A percentile compares a stretch with the other conserved stretches of the same genome.
These are phyloP conservation scores for Colletotrichum tofieldiae DNA, from an alignment of 2,329 filamentous ascomycete genomes.

Conservation along the genomic window DNA sequence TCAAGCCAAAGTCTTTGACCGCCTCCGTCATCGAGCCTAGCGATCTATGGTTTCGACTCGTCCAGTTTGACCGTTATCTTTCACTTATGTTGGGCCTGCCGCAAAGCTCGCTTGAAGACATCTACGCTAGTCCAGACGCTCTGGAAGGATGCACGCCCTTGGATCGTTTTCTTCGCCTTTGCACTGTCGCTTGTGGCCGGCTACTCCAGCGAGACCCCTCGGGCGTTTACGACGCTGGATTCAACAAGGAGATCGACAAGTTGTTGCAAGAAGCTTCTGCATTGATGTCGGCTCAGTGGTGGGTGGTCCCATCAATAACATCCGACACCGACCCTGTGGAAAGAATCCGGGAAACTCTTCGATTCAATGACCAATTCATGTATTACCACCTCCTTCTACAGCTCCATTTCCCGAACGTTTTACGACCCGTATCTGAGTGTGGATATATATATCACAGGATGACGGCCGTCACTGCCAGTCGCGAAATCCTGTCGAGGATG, in stretches of 20 bases:
- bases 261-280: slow-evolving; percentile 51
- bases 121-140: slow-evolving; percentile 1
- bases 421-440: slow-evolving; percentile 42
- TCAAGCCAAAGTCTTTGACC: neutral
- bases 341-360: slow-evolving; percentile 42
- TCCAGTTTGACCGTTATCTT: slow-evolving; percentile 56
- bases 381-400: slow-evolving; percentile 57
- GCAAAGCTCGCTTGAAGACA: slow-evolving; percentile 47
- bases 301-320: slow-evolving; percentile 50
- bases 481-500: slow-evolving; percentile 56
- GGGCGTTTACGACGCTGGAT: slow-evolving; percentile 44
- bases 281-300: slow-evolving; percentile 54
- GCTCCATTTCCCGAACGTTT: slow-evolving; percentile 58
- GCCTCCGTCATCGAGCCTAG: slow-evolving; percentile 30
- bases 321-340: slow-evolving; percentile 18
- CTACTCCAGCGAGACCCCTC: slow-evolving; percentile 57
- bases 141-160: slow-evolving; percentile 49
- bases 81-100: slow-evolving; percentile 59
- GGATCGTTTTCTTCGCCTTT: slow-evolving; percentile 49
- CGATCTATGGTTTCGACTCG: slow-evolving; percentile 56
- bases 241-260: slow-evolving; percentile 52
- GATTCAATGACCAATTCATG: slow-evolving; percentile 54
- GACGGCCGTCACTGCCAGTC: slow-evolving; percentile 55
- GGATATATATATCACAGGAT: slow-evolving; percentile 44
- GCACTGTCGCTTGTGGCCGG: slow-evolving; percentile 49